Conservation (phyloP, 495 filamentous ascomycete species). For the Penicillium ochrochloron region DNA sequence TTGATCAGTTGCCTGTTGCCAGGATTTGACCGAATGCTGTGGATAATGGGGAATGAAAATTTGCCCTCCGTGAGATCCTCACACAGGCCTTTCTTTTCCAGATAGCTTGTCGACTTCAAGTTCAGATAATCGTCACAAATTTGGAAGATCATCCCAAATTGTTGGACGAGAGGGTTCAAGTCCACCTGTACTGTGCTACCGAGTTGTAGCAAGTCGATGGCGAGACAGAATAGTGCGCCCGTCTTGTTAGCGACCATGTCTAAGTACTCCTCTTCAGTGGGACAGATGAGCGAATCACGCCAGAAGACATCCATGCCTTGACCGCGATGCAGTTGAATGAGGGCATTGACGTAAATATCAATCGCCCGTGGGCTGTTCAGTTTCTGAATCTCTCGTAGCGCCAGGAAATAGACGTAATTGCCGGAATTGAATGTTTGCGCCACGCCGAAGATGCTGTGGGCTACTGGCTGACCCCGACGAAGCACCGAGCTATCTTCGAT, state of each 20-base stretch:
- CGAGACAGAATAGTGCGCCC: conserved; percentile 1
- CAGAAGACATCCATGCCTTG: conserved; percentile 10
- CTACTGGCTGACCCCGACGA: conserved; percentile 4
- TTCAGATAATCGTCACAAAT: conserved; percentile 18
- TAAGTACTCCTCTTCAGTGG: neutral
- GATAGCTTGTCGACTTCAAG: conserved; percentile 51
- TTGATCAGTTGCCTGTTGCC: conserved; percentile 5
- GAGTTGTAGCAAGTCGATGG: neutral
- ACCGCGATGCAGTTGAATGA: conserved; percentile 7
- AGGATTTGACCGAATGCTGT: conserved; percentile 13
- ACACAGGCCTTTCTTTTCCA: conserved; percentile 79
- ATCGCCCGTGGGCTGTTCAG: conserved; percentile 1
- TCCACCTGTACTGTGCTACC: neutral
- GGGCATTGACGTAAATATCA: neutral
- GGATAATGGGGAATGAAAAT: conserved; percentile 73
- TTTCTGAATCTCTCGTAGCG: conserved; percentile 2
- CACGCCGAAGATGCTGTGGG: conserved; percentile 4
- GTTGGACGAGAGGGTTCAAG: neutral
- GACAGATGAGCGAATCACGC: conserved; percentile 5
- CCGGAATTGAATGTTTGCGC: conserved; percentile 5
- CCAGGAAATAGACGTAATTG: conserved; percentile 7
- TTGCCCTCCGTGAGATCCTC: conserved; percentile 92
- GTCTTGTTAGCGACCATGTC: conserved; percentile 7
- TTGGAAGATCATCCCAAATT: conserved; percentile 13
- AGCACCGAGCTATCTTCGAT: conserved; percentile 1